Evolutionary conservation across 306 rosid species (phyloP), one percentile per base, ranked within the genome.

Genomic region (Calophaca sinica): DNA sequence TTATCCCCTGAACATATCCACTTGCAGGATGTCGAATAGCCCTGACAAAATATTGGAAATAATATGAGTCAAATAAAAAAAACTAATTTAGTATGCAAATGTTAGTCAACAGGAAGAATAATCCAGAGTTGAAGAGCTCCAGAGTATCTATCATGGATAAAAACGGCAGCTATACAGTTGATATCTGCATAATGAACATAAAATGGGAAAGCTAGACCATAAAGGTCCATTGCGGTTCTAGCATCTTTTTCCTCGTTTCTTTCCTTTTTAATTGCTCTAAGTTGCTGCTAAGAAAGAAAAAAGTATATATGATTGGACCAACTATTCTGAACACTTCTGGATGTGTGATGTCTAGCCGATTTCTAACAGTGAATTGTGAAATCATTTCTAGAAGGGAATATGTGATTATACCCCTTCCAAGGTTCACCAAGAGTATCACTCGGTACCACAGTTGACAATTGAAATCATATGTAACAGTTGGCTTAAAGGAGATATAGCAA

Each of bases 11-110:
- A 72, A 94, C 98, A 68, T 94, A 94, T 80, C 98, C 98, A 83
- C 98, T 94, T 65, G 98, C 98, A 72, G 98, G 98, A 86, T 94
- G 98, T 68, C 96, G 96, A 79, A 94, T 94, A 45, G 98, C 97
- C 98, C 98, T 94, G 86, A 69, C 77, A 85, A 64, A 60, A 80
- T n/a, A 80, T 54, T 44, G 70, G 53, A 52, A 81, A 80, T 20
- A 55, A 50, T 57, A 26, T 63, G 48, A 83, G 78, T 57, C 66
- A 46, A 57, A 66, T 5, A 53, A 28, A 13, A n/a, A 58, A 14
- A 36, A 38, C 8, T 28, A 2, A 45, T 54, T 45, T 20, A 36
- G 58, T 29, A 20, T 14, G 42, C 9, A 66, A 59, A 59, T 39
- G 2, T 8, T 11, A 55, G 61, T 66, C 66, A 57, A 36, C 53